Conservation (phyloP, 2,329 filamentous ascomycete species). For the Paracorniculantispora psalliotae region DNA sequence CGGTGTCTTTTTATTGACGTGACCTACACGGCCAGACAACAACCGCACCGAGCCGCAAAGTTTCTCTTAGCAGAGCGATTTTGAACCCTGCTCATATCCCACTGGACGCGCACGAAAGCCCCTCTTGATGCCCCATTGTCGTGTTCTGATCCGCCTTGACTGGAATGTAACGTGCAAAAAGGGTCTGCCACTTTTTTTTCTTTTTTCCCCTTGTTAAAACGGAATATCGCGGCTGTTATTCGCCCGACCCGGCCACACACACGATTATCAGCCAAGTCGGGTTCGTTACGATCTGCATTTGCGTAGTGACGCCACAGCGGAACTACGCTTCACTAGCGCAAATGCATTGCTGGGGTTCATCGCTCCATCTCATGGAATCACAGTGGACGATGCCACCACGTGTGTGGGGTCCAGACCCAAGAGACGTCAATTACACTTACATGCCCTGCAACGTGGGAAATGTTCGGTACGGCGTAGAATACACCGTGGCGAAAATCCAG, state of each 20-base stretch:
- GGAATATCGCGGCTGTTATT: not conserved
- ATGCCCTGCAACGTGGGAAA: not conserved
- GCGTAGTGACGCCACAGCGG: conserved; percentile 2
- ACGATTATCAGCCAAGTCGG: not conserved
- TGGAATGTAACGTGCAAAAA: not conserved
- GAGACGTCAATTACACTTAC: not conserved
- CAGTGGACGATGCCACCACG: conserved; percentile 1
- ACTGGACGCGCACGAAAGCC: not conserved
- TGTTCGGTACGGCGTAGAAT: not conserved
- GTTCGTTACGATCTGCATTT: not conserved
- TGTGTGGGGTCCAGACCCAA: not conserved
- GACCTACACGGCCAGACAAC: not conserved
- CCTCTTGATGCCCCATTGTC: not conserved
- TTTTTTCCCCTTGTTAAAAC: not conserved
- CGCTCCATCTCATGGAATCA: conserved; percentile 4
- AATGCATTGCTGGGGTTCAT: not conserved
- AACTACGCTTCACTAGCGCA: not conserved
- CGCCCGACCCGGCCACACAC: not conserved
- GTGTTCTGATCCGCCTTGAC: not conserved
- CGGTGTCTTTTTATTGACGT: not conserved
- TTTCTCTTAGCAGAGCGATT: not conserved
- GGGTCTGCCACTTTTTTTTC: not conserved
- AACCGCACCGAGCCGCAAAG: not conserved
- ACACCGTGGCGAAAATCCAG: not conserved
- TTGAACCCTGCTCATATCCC: not conserved